Evolutionary conservation across 495 filamentous ascomycete species (phyloP).

Genomic region (Clavariopsis aquatica): DNA sequence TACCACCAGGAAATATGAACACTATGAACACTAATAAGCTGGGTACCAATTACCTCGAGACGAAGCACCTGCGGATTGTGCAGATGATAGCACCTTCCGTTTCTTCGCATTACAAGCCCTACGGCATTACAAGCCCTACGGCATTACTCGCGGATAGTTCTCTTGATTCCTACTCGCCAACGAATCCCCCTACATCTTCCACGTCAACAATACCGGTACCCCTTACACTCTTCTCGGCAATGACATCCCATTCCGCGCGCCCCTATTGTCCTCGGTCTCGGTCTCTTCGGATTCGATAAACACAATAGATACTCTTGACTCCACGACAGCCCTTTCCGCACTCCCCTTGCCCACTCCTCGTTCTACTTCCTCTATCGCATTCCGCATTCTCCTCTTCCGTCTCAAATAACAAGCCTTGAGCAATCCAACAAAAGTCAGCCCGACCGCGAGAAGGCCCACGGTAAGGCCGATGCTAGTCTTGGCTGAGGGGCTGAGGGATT

Average conservation of each 20-base stretch:
- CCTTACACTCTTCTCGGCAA: constrained; percentile 1
- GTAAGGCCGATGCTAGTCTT: background rate
- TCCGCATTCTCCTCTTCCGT: constrained; percentile 3
- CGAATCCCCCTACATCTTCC: too few species aligned
- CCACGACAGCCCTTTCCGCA: constrained; percentile 11
- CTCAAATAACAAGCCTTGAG: background rate
- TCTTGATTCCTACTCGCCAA: too few species aligned
- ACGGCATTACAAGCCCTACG: too few species aligned
- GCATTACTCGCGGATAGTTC: too few species aligned
- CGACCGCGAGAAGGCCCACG: background rate
- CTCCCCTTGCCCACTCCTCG: background rate
- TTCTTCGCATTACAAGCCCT: too few species aligned
- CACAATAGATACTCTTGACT: constrained; percentile 9
- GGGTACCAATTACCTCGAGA: too few species aligned
- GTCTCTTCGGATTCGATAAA: background rate
- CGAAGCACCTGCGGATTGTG: too few species aligned
- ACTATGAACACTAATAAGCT: too few species aligned
- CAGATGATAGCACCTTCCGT: too few species aligned
- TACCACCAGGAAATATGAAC: too few species aligned
- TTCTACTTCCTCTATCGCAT: constrained; percentile 12
- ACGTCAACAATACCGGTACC: background rate
- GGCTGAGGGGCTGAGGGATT: background rate
- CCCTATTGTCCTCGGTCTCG: background rate
- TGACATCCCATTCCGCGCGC: constrained; percentile 7
- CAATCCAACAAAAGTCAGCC: background rate